Base-by-base conservation (phyloP, 805 yeast genomes). In the Barnettozyma sp. region DNA sequence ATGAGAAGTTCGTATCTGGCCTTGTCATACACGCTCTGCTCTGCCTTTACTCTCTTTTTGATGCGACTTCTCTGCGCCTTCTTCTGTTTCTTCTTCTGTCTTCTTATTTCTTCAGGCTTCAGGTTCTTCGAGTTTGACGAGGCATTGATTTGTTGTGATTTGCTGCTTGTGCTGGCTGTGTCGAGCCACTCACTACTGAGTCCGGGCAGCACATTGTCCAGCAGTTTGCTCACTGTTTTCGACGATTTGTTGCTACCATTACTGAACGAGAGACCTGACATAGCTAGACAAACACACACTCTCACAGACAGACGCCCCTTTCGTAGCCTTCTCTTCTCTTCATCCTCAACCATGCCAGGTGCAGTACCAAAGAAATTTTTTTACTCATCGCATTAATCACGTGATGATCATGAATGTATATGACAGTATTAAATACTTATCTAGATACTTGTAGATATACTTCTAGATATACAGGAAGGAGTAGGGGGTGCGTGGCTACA, bases 161-260 rank as follows among this genome's bases (percentile, higher is more conserved):
- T 51, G 5, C 35, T 32, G 4, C 29, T 22, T 10, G 24, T 13
- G n/a, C n/a, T n/a, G n/a, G n/a, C n/a, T n/a, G n/a, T n/a, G n/a
- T n/a, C n/a, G n/a, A n/a, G n/a, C n/a, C n/a, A n/a, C n/a, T n/a
- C n/a, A n/a, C n/a, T n/a, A n/a, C n/a, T n/a, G 34, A 61, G 56
- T 17, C 66, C 67, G 7, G 70, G 71, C 8, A 65, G 48, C 6
- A 66, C 46, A 8, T 43, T 43, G 21, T 57, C 49, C 20, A 67
- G 45, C 8, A 72, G 56, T 37, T 56, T 60, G 42, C 65, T 66
- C n/a, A 71, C 68, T 0, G 70, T 65, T 8, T 57, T 56, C 1
- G 71, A 32, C 2, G 36, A 26, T 5, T 26, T 28, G 3, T 26
- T 12, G 6, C 22, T 26, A 9, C 30, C 20, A 5, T 34, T 23